A percentile compares a stretch with the other conserved stretches of the same genome.
These are phyloP conservation scores for Boletus mariae DNA, from an alignment of 1,284 basidiomycete genomes.

Conservation along the genomic window DNA sequence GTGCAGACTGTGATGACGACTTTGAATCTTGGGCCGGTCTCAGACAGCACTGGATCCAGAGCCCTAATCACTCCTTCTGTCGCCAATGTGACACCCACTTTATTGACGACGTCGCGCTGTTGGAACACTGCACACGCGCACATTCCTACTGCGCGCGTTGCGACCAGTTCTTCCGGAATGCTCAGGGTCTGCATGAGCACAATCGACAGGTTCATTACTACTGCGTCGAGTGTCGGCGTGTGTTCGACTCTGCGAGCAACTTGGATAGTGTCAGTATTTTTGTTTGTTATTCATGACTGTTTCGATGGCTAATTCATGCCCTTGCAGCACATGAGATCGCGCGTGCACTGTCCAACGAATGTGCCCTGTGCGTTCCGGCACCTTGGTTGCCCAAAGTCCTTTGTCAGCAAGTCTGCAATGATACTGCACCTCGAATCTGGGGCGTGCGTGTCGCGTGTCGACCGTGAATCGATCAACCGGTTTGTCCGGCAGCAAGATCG, in stretches of 20 bases:
- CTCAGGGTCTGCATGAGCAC: constrained; percentile 43
- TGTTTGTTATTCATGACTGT: neutral
- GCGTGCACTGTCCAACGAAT: constrained; percentile 36
- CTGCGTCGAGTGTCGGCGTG: constrained; percentile 42
- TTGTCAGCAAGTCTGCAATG: constrained; percentile 44
- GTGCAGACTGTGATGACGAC: constrained; percentile 18
- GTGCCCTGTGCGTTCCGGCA: constrained; percentile 38
- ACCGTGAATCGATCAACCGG: constrained; percentile 34
- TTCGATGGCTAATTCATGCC: neutral
- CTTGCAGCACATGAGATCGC: constrained; percentile 39
- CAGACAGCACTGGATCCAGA: constrained; percentile 30
- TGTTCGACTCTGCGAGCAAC: constrained; percentile 40
- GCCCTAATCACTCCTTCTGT: constrained; percentile 36
- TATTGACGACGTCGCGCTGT: constrained; percentile 21
- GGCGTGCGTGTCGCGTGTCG: constrained; percentile 38
- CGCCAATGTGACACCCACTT: constrained; percentile 42
- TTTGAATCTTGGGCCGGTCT: constrained; percentile 19
- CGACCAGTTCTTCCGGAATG: constrained; percentile 37
- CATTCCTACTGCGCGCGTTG: constrained; percentile 46
- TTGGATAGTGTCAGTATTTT: constrained; percentile 23
- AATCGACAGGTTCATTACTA: constrained; percentile 47
- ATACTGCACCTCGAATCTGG: constrained; percentile 47
- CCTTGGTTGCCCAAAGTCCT: constrained; percentile 36
- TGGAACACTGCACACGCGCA: constrained; percentile 31
- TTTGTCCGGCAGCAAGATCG: constrained; percentile 35